Percentiles rank a stretch among this genome's conserved stretches.
phyloP scores from a whole-genome alignment of 1,284 basidiomycete species.

The Boletellus deceptivus region DNA sequence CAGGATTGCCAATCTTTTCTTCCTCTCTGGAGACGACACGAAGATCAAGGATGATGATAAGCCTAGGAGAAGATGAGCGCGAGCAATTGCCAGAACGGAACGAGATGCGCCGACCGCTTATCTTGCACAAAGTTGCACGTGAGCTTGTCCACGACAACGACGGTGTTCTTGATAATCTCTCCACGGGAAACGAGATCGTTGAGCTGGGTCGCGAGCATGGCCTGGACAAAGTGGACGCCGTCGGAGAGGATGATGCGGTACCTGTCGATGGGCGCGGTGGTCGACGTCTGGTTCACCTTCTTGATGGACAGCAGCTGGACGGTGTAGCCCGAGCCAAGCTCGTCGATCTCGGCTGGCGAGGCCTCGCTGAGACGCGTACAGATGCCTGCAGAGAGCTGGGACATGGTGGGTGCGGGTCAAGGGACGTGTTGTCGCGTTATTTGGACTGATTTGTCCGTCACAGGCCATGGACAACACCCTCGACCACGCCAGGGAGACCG shows the following conservation, averaged over 20 bases:
- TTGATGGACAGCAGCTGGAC: slow-evolving; percentile 85
- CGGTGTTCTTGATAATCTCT: slow-evolving; percentile 67
- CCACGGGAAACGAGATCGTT: slow-evolving; percentile 75
- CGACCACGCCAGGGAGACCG: slow-evolving; percentile 11
- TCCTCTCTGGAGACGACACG: slow-evolving; percentile 51
- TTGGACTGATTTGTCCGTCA: slow-evolving; percentile 10
- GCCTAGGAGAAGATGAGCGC: slow-evolving; percentile 43
- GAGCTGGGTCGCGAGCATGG: slow-evolving; percentile 94
- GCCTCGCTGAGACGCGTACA: slow-evolving; percentile 50
- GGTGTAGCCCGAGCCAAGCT: slow-evolving; percentile 58
- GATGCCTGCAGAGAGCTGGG: slow-evolving; percentile 56
- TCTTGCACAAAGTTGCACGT: slow-evolving; percentile 85
- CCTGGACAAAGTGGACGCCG: slow-evolving; percentile 80
- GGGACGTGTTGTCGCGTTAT: slow-evolving; percentile 24
- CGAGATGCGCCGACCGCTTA: slow-evolving; percentile 60
- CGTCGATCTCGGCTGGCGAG: slow-evolving; percentile 46
- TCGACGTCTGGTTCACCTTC: slow-evolving; percentile 53
- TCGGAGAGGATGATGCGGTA: slow-evolving; percentile 79
- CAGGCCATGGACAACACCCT: slow-evolving; percentile 9
- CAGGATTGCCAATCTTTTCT: slow-evolving; percentile 78
- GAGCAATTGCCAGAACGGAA: not conserved
- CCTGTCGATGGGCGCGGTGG: slow-evolving; percentile 47
- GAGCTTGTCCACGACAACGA: slow-evolving; percentile 76
- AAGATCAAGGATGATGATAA: slow-evolving; percentile 83
- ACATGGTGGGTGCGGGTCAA: slow-evolving; percentile 22